Evolutionary conservation across 768 basidiomycete genomes (phyloP).

Genomic region (Candolleomyces eurysporus): DNA sequence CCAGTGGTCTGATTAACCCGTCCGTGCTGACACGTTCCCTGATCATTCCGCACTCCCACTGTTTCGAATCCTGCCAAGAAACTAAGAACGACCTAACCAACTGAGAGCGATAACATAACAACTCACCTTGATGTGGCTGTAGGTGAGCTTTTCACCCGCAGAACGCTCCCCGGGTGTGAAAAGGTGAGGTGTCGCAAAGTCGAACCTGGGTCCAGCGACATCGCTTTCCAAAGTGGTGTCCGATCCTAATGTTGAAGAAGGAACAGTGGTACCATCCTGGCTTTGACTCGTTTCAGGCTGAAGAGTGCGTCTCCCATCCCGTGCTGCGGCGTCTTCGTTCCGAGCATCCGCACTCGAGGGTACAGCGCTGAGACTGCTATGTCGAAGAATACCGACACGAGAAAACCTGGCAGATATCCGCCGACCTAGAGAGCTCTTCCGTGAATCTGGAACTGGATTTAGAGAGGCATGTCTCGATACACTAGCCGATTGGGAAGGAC

Average conservation of each 20-base stretch:
- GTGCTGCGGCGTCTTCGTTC: neutral
- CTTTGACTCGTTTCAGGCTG: neutral
- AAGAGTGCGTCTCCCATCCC: neutral
- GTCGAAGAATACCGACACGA: slow-evolving; percentile 13
- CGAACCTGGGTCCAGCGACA: slow-evolving; percentile 36
- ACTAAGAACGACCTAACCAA: neutral
- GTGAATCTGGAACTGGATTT: neutral
- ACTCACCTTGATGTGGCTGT: slow-evolving; percentile 48
- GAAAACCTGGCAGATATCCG: slow-evolving; percentile 17
- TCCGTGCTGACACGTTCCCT: slow-evolving; percentile 84
- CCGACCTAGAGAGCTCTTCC: slow-evolving; percentile 15
- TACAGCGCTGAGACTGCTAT: slow-evolving; percentile 1
- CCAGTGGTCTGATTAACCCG: slow-evolving; percentile 82
- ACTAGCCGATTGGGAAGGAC: neutral
- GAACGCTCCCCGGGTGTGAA: slow-evolving; percentile 19
- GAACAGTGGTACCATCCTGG: neutral
- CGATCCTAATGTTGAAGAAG: neutral
- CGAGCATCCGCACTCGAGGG: neutral
- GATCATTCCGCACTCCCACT: slow-evolving; percentile 68
- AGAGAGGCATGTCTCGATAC: neutral
- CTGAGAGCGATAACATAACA: neutral
- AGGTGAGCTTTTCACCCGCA: slow-evolving; percentile 66
- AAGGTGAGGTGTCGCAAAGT: slow-evolving; percentile 11
- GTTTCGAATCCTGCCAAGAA: slow-evolving; percentile 28
- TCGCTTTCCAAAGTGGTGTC: slow-evolving; percentile 23